phyloP scores from a whole-genome alignment of 331 rosid genomes.

The Acacia pycnantha region DNA sequence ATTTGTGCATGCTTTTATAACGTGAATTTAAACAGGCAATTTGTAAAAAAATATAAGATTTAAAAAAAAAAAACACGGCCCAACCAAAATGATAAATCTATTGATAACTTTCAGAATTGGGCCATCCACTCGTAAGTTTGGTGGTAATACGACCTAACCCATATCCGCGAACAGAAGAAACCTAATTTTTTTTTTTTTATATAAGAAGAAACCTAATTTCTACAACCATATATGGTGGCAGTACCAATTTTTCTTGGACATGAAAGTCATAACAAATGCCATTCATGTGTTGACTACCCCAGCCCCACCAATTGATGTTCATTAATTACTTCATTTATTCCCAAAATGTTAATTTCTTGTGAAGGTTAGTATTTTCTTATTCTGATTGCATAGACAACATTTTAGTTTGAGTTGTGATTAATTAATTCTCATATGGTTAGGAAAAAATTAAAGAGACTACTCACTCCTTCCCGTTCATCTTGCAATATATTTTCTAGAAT shows the following conservation, averaged over 20 bases:
- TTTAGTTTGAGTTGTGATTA: too few relatives aligned
- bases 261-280: not conserved
- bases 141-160: not conserved
- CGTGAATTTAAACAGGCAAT: too few relatives aligned
- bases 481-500: too few relatives aligned
- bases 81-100: not conserved
- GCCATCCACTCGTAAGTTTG: not conserved
- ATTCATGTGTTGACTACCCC: not conserved
- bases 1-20: too few relatives aligned
- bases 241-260: not conserved
- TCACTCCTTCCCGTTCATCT: too few relatives aligned
- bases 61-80: not conserved
- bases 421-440: too few relatives aligned
- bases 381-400: not conserved
- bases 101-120: not conserved
- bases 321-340: not conserved
- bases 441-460: too few relatives aligned
- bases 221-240: not conserved
- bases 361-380: not conserved
- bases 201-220: not conserved
- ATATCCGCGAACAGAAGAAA: too few relatives aligned
- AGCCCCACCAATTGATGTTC: not conserved
- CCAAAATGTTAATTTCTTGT: not conserved
- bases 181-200: too few relatives aligned
- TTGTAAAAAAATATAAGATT: too few relatives aligned